phyloP scores from a whole-genome alignment of 345 rosid species.

The Capsella bursapastoris region DNA sequence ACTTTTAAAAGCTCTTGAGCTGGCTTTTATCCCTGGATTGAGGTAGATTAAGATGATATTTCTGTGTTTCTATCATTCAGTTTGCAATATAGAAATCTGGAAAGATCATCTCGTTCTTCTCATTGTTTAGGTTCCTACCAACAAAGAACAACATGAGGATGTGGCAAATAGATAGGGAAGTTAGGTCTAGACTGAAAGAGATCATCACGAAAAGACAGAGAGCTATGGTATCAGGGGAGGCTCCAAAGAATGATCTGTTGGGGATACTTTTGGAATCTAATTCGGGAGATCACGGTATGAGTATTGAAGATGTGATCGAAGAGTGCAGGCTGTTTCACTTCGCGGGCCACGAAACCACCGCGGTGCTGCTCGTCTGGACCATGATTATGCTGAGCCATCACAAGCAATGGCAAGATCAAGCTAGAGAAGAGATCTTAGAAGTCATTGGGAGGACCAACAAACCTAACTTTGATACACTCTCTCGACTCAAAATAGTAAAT shows the following conservation, averaged over 20 bases:
- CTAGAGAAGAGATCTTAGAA: constrained; percentile 67
- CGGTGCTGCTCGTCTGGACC: constrained; percentile 71
- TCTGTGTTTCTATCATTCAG: background rate
- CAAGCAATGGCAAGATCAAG: constrained; percentile 65
- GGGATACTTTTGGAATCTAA: constrained; percentile 55
- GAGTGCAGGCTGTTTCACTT: constrained; percentile 75
- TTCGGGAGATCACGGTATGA: constrained; percentile 45
- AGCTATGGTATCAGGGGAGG: constrained; percentile 45
- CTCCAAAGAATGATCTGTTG: constrained; percentile 47
- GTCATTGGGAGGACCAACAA: constrained; percentile 48
- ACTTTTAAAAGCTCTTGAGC: constrained; percentile 39
- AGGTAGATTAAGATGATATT: constrained; percentile 46
- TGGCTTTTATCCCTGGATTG: constrained; percentile 61
- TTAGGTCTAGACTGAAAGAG: constrained; percentile 38
- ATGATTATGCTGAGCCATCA: constrained; percentile 60
- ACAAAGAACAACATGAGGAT: constrained; percentile 47
- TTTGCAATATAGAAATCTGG: background rate
- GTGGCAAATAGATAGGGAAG: constrained; percentile 41
- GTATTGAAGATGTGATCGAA: constrained; percentile 59
- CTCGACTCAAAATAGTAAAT: constrained; percentile 57
- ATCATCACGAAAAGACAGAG: constrained; percentile 49
- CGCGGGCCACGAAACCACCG: constrained; percentile 77
- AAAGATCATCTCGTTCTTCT: background rate
- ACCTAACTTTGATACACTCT: constrained; percentile 49
- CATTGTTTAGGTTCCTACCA: constrained; percentile 48